Base-by-base conservation (phyloP, 768 basidiomycete species). In the Flagelloscypha sp. region DNA sequence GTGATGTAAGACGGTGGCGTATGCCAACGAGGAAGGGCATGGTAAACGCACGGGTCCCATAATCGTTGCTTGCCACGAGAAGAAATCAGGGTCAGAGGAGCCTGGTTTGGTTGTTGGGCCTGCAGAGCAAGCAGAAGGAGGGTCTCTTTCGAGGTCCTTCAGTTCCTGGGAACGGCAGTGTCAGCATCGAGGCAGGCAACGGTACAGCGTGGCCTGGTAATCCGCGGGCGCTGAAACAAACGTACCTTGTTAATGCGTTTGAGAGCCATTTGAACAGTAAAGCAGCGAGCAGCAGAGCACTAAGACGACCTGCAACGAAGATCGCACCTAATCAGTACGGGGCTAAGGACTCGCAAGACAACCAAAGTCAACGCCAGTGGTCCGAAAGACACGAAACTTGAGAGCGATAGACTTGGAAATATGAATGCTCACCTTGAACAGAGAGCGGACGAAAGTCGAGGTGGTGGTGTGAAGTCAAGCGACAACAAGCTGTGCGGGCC, bases 201-300 rank as follows among this genome's bases (percentile, higher is more conserved):
- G 33, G 36, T 22, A 23, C 15, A 24, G 6, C 15, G 21, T 44
- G 44, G 47, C 45, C 43, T 38, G 36, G 36, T 27, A 33, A 17
- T 6, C 28, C 38, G 23, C 37, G 33, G 39, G 38, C 27, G 24
- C 30, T 34, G 21, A 21, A 29, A 28, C 40, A 29, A 39, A 43
- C 54, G 27, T 43, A 88, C 92, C 85, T 95, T 98, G 84, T 94
- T 94, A 70, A 98, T 98, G 75, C 94, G 94, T 75, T 94, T 95
- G 49, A 95, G 75, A 55, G 94, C 92, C 94, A 97, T 97, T 51
- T 57, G 41, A 33, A 44, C 48, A 51, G 48, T 48, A 41, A 43
- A 47, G 47, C 44, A 44, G 57, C 49, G 53, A 52, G 30, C 21
- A 46, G 33, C 15, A 31, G 37, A 44, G 33, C n/a, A n/a, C n/a